These are phyloP conservation scores for Lachancea fermentati DNA, from an alignment of 805 yeast species.

Conservation along the genomic window DNA sequence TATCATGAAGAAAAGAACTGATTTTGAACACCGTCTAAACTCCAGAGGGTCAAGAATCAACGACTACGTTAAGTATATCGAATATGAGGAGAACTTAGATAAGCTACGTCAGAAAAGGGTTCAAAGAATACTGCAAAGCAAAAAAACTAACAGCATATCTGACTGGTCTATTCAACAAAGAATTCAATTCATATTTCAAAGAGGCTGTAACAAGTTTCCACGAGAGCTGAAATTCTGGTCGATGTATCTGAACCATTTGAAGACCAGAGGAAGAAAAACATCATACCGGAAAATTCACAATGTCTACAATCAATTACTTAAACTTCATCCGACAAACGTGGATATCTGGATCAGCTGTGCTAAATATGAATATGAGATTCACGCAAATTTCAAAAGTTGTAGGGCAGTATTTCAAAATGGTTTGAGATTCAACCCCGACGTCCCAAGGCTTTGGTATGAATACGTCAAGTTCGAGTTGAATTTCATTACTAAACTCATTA, in stretches of 20 bases:
- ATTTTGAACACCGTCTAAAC: constrained; percentile 84
- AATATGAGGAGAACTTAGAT: constrained; percentile 76
- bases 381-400: constrained; percentile 85
- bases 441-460: constrained; percentile 69
- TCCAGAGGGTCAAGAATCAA: constrained; percentile 75
- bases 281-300: constrained; percentile 68
- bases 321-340: constrained; percentile 84
- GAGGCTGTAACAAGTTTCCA: constrained; percentile 78
- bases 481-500: constrained; percentile 75
- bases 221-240: constrained; percentile 76
- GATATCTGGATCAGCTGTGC: constrained; percentile 95
- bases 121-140: constrained; percentile 50
- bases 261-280: constrained; percentile 44
- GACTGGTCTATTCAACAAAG: constrained; percentile 87
- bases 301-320: constrained; percentile 70
- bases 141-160: constrained; percentile 60
- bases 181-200: constrained; percentile 72
- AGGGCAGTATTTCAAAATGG: constrained; percentile 81
- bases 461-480: constrained; percentile 85
- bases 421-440: constrained; percentile 74
- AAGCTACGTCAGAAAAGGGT: constrained; percentile 68
- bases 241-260: constrained; percentile 62
- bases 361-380: constrained; percentile 83
- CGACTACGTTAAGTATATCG: constrained; percentile 74
- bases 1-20: constrained; percentile 90